phyloP scores from a whole-genome alignment of 345 rosid genomes.

The Lenwebbia sp. region DNA sequence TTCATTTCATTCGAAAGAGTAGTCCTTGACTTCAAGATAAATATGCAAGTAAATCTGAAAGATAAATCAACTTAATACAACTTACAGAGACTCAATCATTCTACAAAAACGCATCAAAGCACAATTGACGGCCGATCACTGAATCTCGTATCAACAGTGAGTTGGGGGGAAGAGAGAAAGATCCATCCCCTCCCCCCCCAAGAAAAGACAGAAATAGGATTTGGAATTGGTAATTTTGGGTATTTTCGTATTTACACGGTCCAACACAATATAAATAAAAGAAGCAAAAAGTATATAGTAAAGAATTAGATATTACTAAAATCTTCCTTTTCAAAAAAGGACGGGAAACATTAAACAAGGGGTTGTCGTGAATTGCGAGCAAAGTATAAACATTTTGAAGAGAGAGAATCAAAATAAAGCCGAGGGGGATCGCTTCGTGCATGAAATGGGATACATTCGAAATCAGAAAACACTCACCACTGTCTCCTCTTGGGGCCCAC shows the following conservation, averaged over 20 bases:
- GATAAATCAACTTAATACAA: too few relatives aligned
- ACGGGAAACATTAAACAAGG: neutral
- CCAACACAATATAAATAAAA: neutral
- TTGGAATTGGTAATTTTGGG: neutral
- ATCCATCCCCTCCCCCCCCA: too few relatives aligned
- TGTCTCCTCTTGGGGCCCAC: neutral
- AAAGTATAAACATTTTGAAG: neutral
- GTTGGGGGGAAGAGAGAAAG: too few relatives aligned
- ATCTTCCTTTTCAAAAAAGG: neutral
- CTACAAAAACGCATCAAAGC: too few relatives aligned
- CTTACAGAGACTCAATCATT: too few relatives aligned
- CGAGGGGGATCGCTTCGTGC: neutral
- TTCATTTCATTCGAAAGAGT: too few relatives aligned
- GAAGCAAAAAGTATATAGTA: neutral
- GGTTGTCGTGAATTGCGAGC: neutral
- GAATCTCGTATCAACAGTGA: too few relatives aligned
- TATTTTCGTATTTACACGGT: neutral
- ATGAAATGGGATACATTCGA: neutral
- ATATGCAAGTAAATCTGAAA: too few relatives aligned
- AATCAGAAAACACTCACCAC: neutral
- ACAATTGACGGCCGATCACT: too few relatives aligned
- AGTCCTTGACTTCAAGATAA: too few relatives aligned
- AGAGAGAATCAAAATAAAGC: neutral
- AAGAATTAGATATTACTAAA: neutral
- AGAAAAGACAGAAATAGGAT: neutral